phyloP scores from a whole-genome alignment of 2,329 filamentous ascomycete species.

The Trichoderma cornu-damae region DNA sequence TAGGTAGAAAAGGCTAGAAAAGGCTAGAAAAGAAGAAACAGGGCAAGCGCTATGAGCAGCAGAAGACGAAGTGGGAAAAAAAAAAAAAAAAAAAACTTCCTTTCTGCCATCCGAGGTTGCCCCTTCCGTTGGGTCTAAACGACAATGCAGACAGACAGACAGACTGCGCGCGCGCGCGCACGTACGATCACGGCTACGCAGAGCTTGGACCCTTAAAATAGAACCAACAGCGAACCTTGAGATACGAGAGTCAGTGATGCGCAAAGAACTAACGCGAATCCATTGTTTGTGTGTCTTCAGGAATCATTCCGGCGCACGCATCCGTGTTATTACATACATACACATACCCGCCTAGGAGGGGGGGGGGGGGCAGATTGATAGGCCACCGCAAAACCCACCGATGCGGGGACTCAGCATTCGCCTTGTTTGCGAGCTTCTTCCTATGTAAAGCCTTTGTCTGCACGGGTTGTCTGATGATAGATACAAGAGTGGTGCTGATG shows the following conservation, averaged over 20 bases:
- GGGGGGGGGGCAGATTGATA: too few species aligned
- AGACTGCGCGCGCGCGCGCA: not conserved
- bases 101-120: not conserved
- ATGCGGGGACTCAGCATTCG: not conserved
- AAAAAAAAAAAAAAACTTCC: not conserved
- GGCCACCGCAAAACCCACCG: not conserved
- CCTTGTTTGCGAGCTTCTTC: not conserved
- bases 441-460: too few species aligned
- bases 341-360: not conserved
- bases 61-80: too few species aligned
- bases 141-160: not conserved
- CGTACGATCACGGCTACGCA: not conserved
- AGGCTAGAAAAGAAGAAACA: too few species aligned
- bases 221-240: not conserved
- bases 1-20: too few species aligned
- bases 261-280: not conserved
- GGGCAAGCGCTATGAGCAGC: too few species aligned
- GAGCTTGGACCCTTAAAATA: slow-evolving; percentile 10
- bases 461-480: not conserved
- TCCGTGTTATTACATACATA: not conserved
- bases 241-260: not conserved
- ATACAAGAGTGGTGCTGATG: not conserved
- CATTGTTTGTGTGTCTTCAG: not conserved
- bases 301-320: not conserved
- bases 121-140: not conserved